These are phyloP conservation scores for Nannizziopsis arthrosporioides DNA, from an alignment of 2,329 filamentous ascomycete genomes.

Conservation along the genomic window DNA sequence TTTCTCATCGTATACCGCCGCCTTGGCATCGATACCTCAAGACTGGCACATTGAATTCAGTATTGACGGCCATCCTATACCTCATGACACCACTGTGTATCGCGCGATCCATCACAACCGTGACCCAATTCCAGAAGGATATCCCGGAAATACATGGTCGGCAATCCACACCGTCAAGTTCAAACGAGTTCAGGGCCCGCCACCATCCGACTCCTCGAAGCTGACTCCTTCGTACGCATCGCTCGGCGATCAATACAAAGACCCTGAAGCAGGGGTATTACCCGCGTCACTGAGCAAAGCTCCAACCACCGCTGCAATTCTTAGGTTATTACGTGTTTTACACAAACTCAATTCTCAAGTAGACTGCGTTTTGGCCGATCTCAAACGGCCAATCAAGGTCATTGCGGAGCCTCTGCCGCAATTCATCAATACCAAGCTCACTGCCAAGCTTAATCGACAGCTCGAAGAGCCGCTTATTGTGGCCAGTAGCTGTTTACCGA, in stretches of 20 bases:
- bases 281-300: conserved; percentile 73
- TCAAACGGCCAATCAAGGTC: conserved; percentile 57
- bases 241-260: conserved; percentile 23
- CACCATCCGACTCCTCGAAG: conserved; percentile 58
- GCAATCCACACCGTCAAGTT: conserved; percentile 86
- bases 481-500: conserved; percentile 88
- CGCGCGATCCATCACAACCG: conserved; percentile 73
- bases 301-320: conserved; percentile 72
- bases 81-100: conserved; percentile 91
- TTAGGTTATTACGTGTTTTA: conserved; percentile 76
- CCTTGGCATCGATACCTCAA: conserved; percentile 66
- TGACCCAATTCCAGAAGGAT: conserved; percentile 50
- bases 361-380: conserved; percentile 75
- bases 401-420: conserved; percentile 77
- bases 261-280: conserved; percentile 49
- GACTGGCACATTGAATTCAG: conserved; percentile 98
- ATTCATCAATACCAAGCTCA: conserved; percentile 97
- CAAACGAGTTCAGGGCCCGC: conserved; percentile 70
- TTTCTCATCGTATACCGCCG: conserved; percentile 68
- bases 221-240: conserved; percentile 45
- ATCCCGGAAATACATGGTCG: conserved; percentile 74
- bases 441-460: conserved; percentile 92
- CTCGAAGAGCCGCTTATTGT: conserved; percentile 94
- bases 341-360: conserved; percentile 89
- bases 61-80: conserved; percentile 68